Evolutionary conservation across 2,329 filamentous ascomycete species (phyloP).

Genomic region (Rachicladosporium sp.): DNA sequence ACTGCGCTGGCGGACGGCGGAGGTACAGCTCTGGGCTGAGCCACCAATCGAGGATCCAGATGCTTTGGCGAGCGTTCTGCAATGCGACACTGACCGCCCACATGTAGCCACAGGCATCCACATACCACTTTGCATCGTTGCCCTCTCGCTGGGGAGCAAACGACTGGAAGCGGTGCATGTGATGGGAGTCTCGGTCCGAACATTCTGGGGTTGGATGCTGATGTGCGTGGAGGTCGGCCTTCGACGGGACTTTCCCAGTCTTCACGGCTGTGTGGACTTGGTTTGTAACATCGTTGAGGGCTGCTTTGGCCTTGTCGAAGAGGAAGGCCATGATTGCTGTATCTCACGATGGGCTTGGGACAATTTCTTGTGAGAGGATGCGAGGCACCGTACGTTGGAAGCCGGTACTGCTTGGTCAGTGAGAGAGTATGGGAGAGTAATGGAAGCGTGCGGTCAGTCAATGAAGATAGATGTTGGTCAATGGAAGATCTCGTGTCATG

Average conservation of each 20-base stretch:
- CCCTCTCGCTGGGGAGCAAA: slow-evolving; percentile 64
- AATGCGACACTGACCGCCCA: slow-evolving; percentile 72
- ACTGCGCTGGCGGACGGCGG: slow-evolving; percentile 65
- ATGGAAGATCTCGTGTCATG: too few species aligned
- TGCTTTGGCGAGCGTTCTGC: slow-evolving; percentile 61
- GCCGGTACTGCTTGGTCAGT: too few species aligned
- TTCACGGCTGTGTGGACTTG: slow-evolving; percentile 38
- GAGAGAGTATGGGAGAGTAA: too few species aligned
- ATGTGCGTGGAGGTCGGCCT: slow-evolving; percentile 30
- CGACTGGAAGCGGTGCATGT: slow-evolving; percentile 42
- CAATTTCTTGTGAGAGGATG: too few species aligned
- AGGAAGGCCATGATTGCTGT: slow-evolving; percentile 21
- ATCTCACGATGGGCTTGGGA: too few species aligned
- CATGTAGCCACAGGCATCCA: slow-evolving; percentile 75
- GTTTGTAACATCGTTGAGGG: slow-evolving; percentile 38
- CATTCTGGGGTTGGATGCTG: slow-evolving; percentile 29
- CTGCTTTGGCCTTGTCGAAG: slow-evolving; percentile 44
- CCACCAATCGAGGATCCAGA: slow-evolving; percentile 73
- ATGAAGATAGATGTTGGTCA: too few species aligned
- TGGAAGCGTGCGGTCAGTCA: too few species aligned
- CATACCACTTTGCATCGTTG: slow-evolving; percentile 73
- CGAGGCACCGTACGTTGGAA: too few species aligned
- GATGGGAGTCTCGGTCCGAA: slow-evolving; percentile 27
- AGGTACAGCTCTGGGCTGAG: slow-evolving; percentile 79
- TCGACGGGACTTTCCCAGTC: slow-evolving; percentile 24